Percentiles rank a stretch among this genome's conserved stretches.
phyloP scores from a whole-genome alignment of 2,329 filamentous ascomycete genomes.

The Zymoseptoria ardabiliae region DNA sequence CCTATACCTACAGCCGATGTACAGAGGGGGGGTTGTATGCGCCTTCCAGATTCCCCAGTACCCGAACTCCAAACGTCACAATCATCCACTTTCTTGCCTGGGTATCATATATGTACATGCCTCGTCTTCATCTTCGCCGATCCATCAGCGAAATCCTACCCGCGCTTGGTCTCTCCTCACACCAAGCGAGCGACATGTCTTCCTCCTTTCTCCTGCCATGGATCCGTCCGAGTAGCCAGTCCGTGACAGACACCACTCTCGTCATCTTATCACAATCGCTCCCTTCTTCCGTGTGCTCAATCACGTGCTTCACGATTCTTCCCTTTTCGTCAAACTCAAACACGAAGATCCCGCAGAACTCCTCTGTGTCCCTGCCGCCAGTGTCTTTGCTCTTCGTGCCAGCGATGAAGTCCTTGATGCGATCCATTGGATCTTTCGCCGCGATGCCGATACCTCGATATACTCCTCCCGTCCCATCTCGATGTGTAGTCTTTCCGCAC shows the following conservation, averaged over 20 bases:
- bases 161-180: constrained; percentile 17
- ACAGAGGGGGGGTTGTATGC: neutral
- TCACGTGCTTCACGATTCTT: constrained; percentile 77
- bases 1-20: neutral
- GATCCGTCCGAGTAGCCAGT: constrained; percentile 84
- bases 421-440: constrained; percentile 44
- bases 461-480: constrained; percentile 37
- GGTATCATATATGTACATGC: neutral
- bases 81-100: neutral
- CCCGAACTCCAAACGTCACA: neutral
- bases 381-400: constrained; percentile 46
- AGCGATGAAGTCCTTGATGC: constrained; percentile 49
- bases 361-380: constrained; percentile 38
- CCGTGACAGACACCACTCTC: constrained; percentile 82
- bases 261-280: constrained; percentile 77
- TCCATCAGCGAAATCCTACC: constrained; percentile 13
- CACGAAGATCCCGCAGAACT: constrained; percentile 86
- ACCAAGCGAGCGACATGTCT: constrained; percentile 39
- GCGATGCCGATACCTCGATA: constrained; percentile 32
- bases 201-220: constrained; percentile 43
- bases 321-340: constrained; percentile 92
- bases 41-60: neutral
- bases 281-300: constrained; percentile 83
- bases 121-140: constrained; percentile 3
- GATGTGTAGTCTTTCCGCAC: constrained; percentile 45